phyloP scores from a whole-genome alignment of 2,329 filamentous ascomycete genomes.

The Pseudovirgaria hyperparasitica region DNA sequence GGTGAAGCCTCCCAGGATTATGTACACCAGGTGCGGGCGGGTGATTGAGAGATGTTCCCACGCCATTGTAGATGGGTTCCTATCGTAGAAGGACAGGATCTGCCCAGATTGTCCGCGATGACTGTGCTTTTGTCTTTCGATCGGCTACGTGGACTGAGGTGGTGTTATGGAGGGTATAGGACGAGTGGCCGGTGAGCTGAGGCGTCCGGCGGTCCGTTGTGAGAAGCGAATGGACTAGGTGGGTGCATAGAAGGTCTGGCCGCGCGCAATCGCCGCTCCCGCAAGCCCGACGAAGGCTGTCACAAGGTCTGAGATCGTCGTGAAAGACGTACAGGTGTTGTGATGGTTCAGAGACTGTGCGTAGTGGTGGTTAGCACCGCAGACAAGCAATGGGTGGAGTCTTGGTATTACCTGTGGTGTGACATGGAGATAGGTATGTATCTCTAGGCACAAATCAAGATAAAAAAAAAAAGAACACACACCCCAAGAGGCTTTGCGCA shows the following conservation, averaged over 20 bases:
- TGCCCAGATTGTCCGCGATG: neutral
- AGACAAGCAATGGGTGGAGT: no score
- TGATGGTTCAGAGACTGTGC: no score
- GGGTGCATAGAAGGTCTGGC: constrained; percentile 33
- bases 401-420: no score
- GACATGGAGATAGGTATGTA: no score
- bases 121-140: neutral
- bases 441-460: no score
- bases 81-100: neutral
- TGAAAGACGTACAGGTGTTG: no score
- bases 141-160: constrained; percentile 1
- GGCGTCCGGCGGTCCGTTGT: constrained; percentile 7
- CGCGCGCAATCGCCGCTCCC: constrained; percentile 38
- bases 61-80: constrained; percentile 41
- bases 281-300: constrained; percentile 8
- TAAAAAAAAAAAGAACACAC: no score
- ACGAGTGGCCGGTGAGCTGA: constrained; percentile 2
- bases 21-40: constrained; percentile 93
- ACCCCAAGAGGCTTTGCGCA: no score
- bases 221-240: constrained; percentile 10
- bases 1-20: constrained; percentile 96
- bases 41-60: constrained; percentile 79
- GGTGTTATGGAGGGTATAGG: constrained; percentile 3
- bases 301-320: no score
- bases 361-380: no score